Percentiles rank a stretch among this genome's conserved stretches.
Conservation (phyloP, 176 grass and related monocot genomes). For the Ananas comosus region DNA sequence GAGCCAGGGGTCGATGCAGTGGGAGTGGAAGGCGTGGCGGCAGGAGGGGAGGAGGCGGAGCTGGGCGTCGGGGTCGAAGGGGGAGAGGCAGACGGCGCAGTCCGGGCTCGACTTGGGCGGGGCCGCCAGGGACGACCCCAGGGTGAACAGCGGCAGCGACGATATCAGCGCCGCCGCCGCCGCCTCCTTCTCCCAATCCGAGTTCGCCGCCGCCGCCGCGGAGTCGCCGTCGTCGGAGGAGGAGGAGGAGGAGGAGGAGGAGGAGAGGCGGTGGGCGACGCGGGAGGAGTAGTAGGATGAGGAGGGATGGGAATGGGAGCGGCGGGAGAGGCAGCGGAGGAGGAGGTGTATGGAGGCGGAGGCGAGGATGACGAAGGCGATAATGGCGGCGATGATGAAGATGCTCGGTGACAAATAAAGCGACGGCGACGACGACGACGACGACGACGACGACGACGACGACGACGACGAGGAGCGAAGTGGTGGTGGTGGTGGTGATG, state of each 20-base stretch:
- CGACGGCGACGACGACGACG: not conserved
- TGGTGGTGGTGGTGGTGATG: too few relatives aligned
- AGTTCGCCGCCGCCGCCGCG: not conserved
- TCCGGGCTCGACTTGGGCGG: conserved; percentile 77
- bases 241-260: conserved; percentile 12
- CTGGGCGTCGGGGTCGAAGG: conserved; percentile 60
- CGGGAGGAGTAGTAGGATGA: not conserved
- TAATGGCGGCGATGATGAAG: conserved; percentile 11
- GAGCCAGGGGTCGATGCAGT: conserved; percentile 86
- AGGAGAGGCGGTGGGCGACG: conserved; percentile 6
- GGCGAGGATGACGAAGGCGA: conserved; percentile 5
- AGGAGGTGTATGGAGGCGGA: conserved; percentile 52
- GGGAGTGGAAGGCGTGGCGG: conserved; percentile 79
- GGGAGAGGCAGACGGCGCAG: conserved; percentile 85
- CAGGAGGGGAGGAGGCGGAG: conserved; percentile 85
- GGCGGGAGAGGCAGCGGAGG: conserved; percentile 47
- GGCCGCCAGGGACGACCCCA: conserved; percentile 59
- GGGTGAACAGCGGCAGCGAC: conserved; percentile 77
- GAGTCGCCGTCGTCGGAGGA: conserved; percentile 1
- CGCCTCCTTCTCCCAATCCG: conserved; percentile 13
- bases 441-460: too few relatives aligned
- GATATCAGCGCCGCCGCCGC: conserved; percentile 56
- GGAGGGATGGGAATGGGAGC: conserved; percentile 7
- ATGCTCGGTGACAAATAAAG: conserved; percentile 28
- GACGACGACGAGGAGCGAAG: too few relatives aligned